A percentile compares a stretch with the other conserved stretches of the same genome.
phyloP scores from a whole-genome alignment of 1,284 basidiomycete genomes.

The Pisolithus thermaeus region DNA sequence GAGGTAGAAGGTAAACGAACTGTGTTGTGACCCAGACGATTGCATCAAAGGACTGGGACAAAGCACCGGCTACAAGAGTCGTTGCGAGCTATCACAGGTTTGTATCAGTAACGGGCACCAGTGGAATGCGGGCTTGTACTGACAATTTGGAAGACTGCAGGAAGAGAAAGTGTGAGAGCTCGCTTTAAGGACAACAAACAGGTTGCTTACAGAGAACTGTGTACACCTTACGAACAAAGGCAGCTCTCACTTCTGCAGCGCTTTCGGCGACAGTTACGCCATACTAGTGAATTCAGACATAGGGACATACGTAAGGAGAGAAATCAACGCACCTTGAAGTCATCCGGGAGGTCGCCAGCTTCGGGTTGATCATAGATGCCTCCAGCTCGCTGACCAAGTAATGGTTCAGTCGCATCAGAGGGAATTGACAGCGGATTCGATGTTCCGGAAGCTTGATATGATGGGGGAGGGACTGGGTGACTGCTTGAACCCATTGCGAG shows the following conservation, averaged over 20 bases:
- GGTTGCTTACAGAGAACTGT: constrained; percentile 66
- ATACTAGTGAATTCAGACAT: constrained; percentile 43
- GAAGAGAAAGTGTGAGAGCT: constrained; percentile 4
- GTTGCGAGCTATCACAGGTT: constrained; percentile 51
- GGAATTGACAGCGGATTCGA: constrained; percentile 28
- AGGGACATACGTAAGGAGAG: background rate
- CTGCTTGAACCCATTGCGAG: constrained; percentile 25
- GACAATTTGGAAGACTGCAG: constrained; percentile 66
- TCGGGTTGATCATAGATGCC: constrained; percentile 67
- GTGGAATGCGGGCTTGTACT: constrained; percentile 12
- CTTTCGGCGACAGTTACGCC: constrained; percentile 73
- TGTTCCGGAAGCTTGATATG: constrained; percentile 36
- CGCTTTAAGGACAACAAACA: background rate
- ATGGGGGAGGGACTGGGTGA: constrained; percentile 51
- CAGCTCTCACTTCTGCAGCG: constrained; percentile 61
- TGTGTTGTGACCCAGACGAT: constrained; percentile 66
- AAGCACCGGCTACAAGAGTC: constrained; percentile 57
- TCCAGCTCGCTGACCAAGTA: constrained; percentile 43
- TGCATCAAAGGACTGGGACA: constrained; percentile 54
- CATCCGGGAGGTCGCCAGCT: constrained; percentile 68
- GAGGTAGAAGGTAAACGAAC: constrained; percentile 34
- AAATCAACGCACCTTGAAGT: constrained; percentile 62
- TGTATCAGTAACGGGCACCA: background rate
- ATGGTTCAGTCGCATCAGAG: constrained; percentile 37
- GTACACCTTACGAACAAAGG: constrained; percentile 79